A percentile compares a stretch with the other conserved stretches of the same genome.
These are phyloP conservation scores for Ophiocordyceps robertsii DNA, from an alignment of 2,329 filamentous ascomycete species.

Conservation along the genomic window DNA sequence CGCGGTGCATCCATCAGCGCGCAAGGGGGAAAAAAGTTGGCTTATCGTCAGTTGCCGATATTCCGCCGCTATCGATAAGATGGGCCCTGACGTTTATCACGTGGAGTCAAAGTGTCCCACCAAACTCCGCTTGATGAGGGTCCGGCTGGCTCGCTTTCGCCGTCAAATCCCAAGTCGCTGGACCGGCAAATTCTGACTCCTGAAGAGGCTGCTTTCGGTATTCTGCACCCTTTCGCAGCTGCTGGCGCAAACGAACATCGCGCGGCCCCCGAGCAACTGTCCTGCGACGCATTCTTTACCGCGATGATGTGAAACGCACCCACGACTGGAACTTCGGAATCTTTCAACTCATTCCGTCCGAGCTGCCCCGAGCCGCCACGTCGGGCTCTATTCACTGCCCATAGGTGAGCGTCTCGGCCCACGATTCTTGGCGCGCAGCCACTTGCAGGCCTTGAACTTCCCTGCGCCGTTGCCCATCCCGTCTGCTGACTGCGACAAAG, in stretches of 20 bases:
- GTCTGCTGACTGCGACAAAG: background rate
- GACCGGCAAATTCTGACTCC: constrained; percentile 2
- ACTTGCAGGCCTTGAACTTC: background rate
- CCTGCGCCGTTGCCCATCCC: background rate
- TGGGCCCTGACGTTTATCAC: constrained; percentile 18
- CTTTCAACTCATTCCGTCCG: constrained; percentile 14
- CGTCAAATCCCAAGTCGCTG: constrained; percentile 3
- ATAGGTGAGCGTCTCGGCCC: constrained; percentile 1
- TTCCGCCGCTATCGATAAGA: constrained; percentile 6
- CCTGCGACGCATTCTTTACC: constrained; percentile 12
- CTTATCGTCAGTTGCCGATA: background rate
- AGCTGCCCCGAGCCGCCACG: constrained; percentile 12
- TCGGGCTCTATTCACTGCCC: constrained; percentile 1
- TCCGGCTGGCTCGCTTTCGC: constrained; percentile 5
- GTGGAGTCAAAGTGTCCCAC: constrained; percentile 27
- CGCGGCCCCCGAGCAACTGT: background rate
- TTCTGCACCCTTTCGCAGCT: background rate
- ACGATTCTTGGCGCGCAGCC: background rate
- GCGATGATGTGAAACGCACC: constrained; percentile 25
- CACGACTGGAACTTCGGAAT: constrained; percentile 15
- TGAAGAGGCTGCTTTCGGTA: background rate
- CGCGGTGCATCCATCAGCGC: background rate
- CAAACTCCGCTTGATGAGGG: constrained; percentile 15
- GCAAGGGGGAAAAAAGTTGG: constrained; percentile 9
- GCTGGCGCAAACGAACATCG: background rate